Evolutionary conservation across 495 filamentous ascomycete species (phyloP).

Genomic region (Acidomyces sp.): DNA sequence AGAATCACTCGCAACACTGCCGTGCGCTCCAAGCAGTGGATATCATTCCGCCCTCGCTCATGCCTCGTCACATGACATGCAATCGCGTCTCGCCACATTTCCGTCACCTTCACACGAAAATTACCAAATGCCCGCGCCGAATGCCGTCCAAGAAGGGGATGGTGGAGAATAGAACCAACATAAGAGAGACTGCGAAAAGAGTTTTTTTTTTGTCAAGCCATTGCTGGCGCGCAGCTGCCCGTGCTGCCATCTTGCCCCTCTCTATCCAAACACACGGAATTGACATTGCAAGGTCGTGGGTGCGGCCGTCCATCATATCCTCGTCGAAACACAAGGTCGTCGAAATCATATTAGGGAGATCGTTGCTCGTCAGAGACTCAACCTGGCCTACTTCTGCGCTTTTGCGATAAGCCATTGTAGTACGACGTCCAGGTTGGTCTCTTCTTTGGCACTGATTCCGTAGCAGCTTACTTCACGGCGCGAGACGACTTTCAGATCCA

Average conservation of each 20-base stretch:
- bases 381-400: slow-evolving; percentile 38
- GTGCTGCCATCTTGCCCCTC: slow-evolving; percentile 4
- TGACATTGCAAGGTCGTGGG: not conserved
- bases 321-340: not conserved
- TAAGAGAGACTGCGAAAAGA: too few relatives aligned
- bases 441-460: slow-evolving; percentile 95
- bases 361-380: not conserved
- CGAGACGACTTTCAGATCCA: slow-evolving; percentile 80
- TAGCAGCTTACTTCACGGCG: slow-evolving; percentile 97
- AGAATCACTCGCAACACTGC: not conserved
- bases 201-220: slow-evolving; percentile 7
- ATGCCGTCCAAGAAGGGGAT: too few relatives aligned
- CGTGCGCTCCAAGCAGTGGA: slow-evolving; percentile 1
- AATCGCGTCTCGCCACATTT: not conserved
- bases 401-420: slow-evolving; percentile 92
- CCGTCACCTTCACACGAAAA: not conserved
- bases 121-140: too few relatives aligned
- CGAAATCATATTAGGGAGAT: not conserved
- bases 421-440: slow-evolving; percentile 95
- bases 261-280: slow-evolving; percentile 1
- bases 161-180: too few relatives aligned
- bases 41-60: slow-evolving; percentile 11
- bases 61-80: slow-evolving; percentile 6
- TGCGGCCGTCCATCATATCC: slow-evolving; percentile 1
- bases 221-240: slow-evolving; percentile 14